Percentiles rank a stretch among this genome's conserved stretches.
Conservation (phyloP, 495 filamentous ascomycete species). For the Mytilinidion resinicola region DNA sequence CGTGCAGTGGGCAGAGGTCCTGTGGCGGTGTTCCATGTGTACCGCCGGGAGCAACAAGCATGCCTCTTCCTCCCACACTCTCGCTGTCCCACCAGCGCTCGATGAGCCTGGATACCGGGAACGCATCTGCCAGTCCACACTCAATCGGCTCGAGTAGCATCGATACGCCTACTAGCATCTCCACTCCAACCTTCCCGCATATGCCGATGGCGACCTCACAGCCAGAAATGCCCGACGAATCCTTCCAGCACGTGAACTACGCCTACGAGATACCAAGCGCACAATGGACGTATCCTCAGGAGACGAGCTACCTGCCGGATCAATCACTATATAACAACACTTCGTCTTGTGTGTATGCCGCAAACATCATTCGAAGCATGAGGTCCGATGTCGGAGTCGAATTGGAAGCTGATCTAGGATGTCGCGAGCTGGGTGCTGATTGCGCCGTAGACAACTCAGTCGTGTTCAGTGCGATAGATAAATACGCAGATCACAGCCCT, state of each 20-base stretch:
- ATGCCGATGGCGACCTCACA: constrained; percentile 6
- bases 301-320: constrained; percentile 3
- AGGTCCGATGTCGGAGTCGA: constrained; percentile 33
- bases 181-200: constrained; percentile 3
- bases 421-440: constrained; percentile 26
- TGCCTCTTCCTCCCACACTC: background rate
- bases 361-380: constrained; percentile 33
- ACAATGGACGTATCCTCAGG: constrained; percentile 8
- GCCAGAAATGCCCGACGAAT: constrained; percentile 6
- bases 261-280: constrained; percentile 19
- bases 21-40: background rate
- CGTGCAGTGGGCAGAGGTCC: constrained; percentile 15
- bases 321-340: constrained; percentile 14
- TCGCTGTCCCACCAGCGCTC: constrained; percentile 15
- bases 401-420: constrained; percentile 41
- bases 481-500: constrained; percentile 19
- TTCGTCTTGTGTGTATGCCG: constrained; percentile 32
- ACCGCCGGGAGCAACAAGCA: background rate
- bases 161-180: constrained; percentile 13
- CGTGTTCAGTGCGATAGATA: constrained; percentile 42
- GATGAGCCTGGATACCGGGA: constrained; percentile 1
- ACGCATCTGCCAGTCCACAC: constrained; percentile 13
- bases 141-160: constrained; percentile 15
- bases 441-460: constrained; percentile 41
- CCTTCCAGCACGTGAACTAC: constrained; percentile 3